Evolutionary conservation across 805 yeast species (phyloP).

Genomic region (Nakazawaea populi): DNA sequence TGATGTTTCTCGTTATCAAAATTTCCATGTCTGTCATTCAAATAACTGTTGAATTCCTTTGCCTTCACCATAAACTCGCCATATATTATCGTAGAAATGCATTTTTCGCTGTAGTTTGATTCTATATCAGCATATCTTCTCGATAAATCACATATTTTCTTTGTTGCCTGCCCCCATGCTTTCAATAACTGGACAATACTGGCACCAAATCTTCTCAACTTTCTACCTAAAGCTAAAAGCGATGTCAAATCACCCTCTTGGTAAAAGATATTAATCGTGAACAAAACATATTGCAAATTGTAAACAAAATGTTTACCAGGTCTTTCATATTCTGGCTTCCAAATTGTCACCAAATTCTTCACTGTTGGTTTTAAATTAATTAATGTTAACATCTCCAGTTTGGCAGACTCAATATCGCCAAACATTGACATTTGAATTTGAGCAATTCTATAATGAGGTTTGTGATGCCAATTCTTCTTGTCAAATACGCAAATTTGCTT

Average conservation of each 20-base stretch:
- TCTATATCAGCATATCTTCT: constrained; percentile 38
- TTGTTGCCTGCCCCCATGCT: constrained; percentile 63
- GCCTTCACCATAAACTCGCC: constrained; percentile 36
- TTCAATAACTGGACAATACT: constrained; percentile 62
- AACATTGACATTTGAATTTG: constrained; percentile 50
- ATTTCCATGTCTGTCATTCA: constrained; percentile 22
- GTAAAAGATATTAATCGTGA: constrained; percentile 52
- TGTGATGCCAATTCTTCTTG: constrained; percentile 89
- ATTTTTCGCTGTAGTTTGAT: constrained; percentile 43
- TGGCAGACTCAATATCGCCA: constrained; percentile 47
- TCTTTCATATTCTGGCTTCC: constrained; percentile 90
- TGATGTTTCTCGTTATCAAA: constrained; percentile 28
- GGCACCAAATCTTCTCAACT: constrained; percentile 71
- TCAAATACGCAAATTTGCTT: constrained; percentile 49
- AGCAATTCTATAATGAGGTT: constrained; percentile 72
- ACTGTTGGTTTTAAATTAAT: constrained; percentile 62
- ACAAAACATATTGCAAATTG: constrained; percentile 61
- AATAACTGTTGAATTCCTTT: constrained; percentile 21
- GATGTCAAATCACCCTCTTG: constrained; percentile 50
- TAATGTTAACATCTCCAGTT: constrained; percentile 55
- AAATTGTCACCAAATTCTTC: constrained; percentile 73
- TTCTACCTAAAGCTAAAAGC: constrained; percentile 56
- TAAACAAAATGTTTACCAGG: constrained; percentile 91
- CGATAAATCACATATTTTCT: constrained; percentile 43
- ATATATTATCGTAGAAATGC: constrained; percentile 39